A percentile compares a stretch with the other conserved stretches of the same genome.
phyloP scores from a whole-genome alignment of 768 basidiomycete genomes.

The Leccinum obscurum region DNA sequence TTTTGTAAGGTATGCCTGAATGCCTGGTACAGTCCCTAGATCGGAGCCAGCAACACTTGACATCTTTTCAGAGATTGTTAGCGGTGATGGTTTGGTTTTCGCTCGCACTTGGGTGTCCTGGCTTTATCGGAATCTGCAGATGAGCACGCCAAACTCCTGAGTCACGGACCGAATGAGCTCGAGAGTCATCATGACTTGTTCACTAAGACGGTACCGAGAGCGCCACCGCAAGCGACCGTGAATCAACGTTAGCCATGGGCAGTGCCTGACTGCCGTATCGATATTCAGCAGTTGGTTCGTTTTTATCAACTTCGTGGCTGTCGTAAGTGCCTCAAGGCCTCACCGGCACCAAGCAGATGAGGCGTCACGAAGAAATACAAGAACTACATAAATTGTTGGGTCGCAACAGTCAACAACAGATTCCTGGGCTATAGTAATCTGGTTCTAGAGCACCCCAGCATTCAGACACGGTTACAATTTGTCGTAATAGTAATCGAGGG shows the following conservation, averaged over 20 bases:
- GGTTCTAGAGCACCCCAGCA: constrained; percentile 7
- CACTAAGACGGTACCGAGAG: constrained; percentile 7
- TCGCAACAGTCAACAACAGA: constrained; percentile 22
- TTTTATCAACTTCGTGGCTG: background rate
- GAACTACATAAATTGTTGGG: constrained; percentile 15
- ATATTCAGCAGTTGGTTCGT: background rate
- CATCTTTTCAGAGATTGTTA: constrained; percentile 15
- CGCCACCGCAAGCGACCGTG: background rate
- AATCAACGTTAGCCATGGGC: background rate
- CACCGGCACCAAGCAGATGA: background rate
- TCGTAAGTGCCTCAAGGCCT: background rate
- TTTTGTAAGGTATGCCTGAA: constrained; percentile 45
- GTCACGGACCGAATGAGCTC: constrained; percentile 10
- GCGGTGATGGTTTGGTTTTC: background rate
- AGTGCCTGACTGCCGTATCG: background rate
- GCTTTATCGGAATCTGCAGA: constrained; percentile 6
- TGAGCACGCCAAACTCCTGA: background rate
- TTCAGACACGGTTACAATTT: constrained; percentile 58
- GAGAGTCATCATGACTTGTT: constrained; percentile 1
- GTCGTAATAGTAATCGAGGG: constrained; percentile 91
- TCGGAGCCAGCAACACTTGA: constrained; percentile 13
- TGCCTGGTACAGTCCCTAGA: constrained; percentile 31
- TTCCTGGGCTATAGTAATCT: constrained; percentile 7
- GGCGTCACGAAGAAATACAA: constrained; percentile 12
- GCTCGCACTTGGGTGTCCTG: background rate